Base-by-base conservation (phyloP, 805 yeast species). In the Teunomyces cretensis region DNA sequence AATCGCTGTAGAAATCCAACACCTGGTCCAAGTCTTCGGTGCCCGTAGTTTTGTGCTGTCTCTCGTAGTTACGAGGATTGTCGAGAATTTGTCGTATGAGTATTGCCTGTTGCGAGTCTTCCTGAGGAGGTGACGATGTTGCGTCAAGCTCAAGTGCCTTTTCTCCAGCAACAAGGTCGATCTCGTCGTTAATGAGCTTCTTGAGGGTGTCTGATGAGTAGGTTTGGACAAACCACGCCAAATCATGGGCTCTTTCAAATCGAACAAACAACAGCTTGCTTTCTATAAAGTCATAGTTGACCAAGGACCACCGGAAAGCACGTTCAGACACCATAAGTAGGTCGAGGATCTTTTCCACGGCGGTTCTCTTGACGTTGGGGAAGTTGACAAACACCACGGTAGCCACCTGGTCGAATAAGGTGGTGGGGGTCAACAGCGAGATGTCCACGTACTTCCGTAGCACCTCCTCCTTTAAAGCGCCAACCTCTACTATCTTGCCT, bases 21-120 rank as follows among this genome's bases (percentile, higher is more conserved):
- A 66, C 71, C 46, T 65, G 60, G 39, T 64, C 69, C 44, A 68
- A 51, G 47, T 64, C 70, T 41, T 66, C 72, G 2, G 69, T 65
- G 2, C 67, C 68, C 6, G 33, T 39, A n/a, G 61, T 46, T 22
- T 47, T 50, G 27, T 46, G 48, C 4, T 56, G 30, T 22, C 41
- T 54, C 30, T 61, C 62, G 44, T 46, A 53, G 44, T 59, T 57
- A 16, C 47, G 48, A n/a, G 46, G 53, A 49, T 59, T 62, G 27
- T 30, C 30, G 8, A 45, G 24, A 9, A 50, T 45, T 28, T 45
- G 48, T 12, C 35, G 43, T 19, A 27, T 17, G n/a, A 15, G 16
- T 2, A 33, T 19, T 2, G 15, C 17, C 14, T 31, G 15, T 4
- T 6, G 43, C 5, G 30, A 9, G 37, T 15, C n/a, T n/a, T 27